These are phyloP conservation scores for Rutidosis leptorrhynchoides DNA, from an alignment of 129 eudicot species.

Conservation along the genomic window DNA sequence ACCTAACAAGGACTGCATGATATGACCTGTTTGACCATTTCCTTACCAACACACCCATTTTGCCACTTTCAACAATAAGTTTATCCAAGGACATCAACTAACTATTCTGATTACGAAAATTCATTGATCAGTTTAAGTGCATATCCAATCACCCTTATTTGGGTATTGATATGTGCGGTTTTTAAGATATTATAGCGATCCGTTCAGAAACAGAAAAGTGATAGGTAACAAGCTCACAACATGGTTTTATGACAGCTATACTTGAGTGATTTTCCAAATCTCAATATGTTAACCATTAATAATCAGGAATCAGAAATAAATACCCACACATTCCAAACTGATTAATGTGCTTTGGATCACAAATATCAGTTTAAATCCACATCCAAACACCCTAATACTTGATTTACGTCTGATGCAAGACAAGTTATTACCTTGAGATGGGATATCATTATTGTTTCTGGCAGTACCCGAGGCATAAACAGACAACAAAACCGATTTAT, in stretches of 20 bases:
- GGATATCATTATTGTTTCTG: slow-evolving; percentile 27
- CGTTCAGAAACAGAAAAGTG: neutral
- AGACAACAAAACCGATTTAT: slow-evolving; percentile 49
- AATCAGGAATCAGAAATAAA: neutral
- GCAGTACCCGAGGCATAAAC: slow-evolving; percentile 39
- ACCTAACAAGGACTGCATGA: neutral
- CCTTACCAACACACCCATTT: neutral
- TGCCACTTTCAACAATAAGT: neutral
- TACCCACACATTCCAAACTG: neutral
- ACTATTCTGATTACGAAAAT: neutral
- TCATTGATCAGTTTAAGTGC: slow-evolving; percentile 14
- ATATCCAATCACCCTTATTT: neutral
- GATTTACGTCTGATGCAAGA: slow-evolving; percentile 6
- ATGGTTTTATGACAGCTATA: neutral
- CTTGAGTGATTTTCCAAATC: neutral
- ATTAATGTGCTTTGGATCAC: neutral
- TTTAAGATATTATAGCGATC: neutral
- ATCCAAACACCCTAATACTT: neutral
- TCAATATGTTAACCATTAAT: neutral
- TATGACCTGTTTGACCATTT: neutral
- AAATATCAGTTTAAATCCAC: neutral
- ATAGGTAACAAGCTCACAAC: neutral
- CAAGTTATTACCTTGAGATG: slow-evolving; percentile 42
- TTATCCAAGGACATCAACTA: neutral
- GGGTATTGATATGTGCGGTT: neutral